phyloP scores from a whole-genome alignment of 768 basidiomycete species.

The Tulasnella sp. region DNA sequence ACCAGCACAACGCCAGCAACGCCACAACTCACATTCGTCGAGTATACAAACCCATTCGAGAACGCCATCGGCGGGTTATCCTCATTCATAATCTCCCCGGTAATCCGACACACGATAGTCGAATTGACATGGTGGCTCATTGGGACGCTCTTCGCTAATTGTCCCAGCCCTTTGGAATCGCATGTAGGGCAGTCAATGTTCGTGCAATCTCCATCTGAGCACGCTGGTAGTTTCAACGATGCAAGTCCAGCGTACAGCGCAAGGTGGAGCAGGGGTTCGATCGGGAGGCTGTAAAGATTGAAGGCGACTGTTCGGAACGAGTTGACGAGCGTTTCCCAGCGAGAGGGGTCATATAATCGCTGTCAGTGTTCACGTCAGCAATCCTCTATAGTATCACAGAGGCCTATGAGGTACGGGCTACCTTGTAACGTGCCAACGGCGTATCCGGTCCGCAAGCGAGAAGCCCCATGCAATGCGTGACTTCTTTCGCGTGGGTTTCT shows the following conservation, averaged over 20 bases:
- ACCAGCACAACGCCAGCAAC: not conserved
- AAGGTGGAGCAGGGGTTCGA: constrained; percentile 80
- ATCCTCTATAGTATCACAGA: not conserved
- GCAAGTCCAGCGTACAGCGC: constrained; percentile 89
- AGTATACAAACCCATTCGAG: constrained; percentile 88
- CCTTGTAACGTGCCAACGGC: constrained; percentile 74
- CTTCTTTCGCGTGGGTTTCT: constrained; percentile 71
- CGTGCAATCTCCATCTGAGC: constrained; percentile 53
- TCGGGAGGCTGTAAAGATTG: constrained; percentile 78
- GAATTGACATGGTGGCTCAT: constrained; percentile 93
- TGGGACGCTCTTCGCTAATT: constrained; percentile 80
- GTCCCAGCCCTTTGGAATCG: constrained; percentile 63
- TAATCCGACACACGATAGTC: constrained; percentile 88
- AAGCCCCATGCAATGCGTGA: constrained; percentile 69
- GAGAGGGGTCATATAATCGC: constrained; percentile 75
- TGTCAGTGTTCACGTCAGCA: constrained; percentile 35
- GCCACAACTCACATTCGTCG: constrained; percentile 64
- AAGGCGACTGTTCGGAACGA: constrained; percentile 86
- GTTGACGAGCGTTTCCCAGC: constrained; percentile 71
- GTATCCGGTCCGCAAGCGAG: constrained; percentile 72
- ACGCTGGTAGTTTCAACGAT: constrained; percentile 83
- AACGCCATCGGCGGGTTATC: constrained; percentile 91
- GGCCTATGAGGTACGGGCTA: constrained; percentile 34
- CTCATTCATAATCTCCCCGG: constrained; percentile 91
- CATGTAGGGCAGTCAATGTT: constrained; percentile 93